These are phyloP conservation scores for Diplosphaera chodatii DNA, from an alignment of 139 green algal genomes.

Conservation along the genomic window DNA sequence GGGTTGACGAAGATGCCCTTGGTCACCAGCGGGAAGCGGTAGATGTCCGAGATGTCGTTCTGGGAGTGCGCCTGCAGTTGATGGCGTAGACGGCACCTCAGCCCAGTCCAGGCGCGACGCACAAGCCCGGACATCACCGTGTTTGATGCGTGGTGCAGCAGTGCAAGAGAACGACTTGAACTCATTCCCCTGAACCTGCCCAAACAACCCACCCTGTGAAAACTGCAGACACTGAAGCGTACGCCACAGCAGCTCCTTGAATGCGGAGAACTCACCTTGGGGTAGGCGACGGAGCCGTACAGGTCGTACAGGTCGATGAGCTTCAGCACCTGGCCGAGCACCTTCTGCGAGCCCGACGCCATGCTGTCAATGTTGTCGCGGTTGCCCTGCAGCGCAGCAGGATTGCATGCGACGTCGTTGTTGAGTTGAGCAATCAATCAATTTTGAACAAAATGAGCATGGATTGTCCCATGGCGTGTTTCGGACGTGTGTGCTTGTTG, in stretches of 20 bases:
- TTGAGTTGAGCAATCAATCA: not conserved
- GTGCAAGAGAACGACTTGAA: too few species aligned
- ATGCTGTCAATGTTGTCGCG: conserved; percentile 82
- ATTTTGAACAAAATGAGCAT: too few species aligned
- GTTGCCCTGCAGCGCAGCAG: conserved; percentile 62
- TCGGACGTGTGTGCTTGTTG: too few species aligned
- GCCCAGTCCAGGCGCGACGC: too few species aligned
- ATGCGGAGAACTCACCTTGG: conserved; percentile 60
- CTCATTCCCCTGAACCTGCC: too few species aligned
- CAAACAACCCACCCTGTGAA: too few species aligned
- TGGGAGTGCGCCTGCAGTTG: conserved; percentile 34
- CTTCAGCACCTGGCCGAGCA: conserved; percentile 81
- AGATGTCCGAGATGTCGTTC: conserved; percentile 90
- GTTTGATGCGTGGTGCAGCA: too few species aligned
- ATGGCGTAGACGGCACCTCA: too few species aligned
- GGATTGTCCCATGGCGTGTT: too few species aligned
- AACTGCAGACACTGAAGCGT: too few species aligned
- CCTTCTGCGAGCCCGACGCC: conserved; percentile 58
- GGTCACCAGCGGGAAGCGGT: conserved; percentile 70
- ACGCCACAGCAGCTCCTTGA: too few species aligned
- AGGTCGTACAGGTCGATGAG: conserved; percentile 91
- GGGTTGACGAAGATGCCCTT: conserved; percentile 82
- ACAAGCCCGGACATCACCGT: too few species aligned
- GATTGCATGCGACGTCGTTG: not conserved
- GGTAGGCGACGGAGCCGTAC: conserved; percentile 79